Evolutionary conservation across 352 stramenopile species (phyloP).

Genomic region (Phytophthora capsici): DNA sequence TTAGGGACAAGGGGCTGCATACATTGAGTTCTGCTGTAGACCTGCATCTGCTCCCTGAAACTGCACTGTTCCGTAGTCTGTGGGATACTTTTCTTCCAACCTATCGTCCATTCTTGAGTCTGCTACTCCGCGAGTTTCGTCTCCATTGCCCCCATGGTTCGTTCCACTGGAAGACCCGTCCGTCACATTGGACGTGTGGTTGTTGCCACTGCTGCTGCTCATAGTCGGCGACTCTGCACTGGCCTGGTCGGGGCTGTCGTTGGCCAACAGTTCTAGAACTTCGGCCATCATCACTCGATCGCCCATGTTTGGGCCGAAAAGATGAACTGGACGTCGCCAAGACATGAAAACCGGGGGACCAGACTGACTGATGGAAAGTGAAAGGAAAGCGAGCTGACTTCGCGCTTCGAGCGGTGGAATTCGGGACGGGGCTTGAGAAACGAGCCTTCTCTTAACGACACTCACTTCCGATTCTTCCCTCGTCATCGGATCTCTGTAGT

Average conservation of each 20-base stretch:
- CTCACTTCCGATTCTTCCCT: neutral
- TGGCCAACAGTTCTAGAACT: slow-evolving; percentile 33
- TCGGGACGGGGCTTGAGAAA: slow-evolving; percentile 8
- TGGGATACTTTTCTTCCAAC: slow-evolving; percentile 4
- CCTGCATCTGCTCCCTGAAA: slow-evolving; percentile 10
- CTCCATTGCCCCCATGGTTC: neutral
- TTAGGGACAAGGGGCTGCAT: slow-evolving; percentile 14
- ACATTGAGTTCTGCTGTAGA: slow-evolving; percentile 24
- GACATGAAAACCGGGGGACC: slow-evolving; percentile 12
- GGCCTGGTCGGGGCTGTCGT: slow-evolving; percentile 7
- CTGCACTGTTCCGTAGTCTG: slow-evolving; percentile 1
- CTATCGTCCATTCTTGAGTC: neutral
- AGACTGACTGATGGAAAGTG: slow-evolving; percentile 12
- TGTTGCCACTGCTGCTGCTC: slow-evolving; percentile 6
- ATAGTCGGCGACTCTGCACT: neutral
- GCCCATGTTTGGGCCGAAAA: slow-evolving; percentile 15
- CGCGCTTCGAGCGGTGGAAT: slow-evolving; percentile 24
- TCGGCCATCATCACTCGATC: slow-evolving; percentile 42
- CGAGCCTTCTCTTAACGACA: neutral
- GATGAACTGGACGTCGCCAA: slow-evolving; percentile 19
- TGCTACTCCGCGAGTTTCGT: too few species aligned
- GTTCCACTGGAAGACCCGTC: neutral
- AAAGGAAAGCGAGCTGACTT: neutral
- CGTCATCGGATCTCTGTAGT: neutral
- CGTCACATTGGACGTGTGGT: neutral